Conservation (phyloP, 371 early-diverging fungal genomes). For the Gilbertella persicaria region DNA sequence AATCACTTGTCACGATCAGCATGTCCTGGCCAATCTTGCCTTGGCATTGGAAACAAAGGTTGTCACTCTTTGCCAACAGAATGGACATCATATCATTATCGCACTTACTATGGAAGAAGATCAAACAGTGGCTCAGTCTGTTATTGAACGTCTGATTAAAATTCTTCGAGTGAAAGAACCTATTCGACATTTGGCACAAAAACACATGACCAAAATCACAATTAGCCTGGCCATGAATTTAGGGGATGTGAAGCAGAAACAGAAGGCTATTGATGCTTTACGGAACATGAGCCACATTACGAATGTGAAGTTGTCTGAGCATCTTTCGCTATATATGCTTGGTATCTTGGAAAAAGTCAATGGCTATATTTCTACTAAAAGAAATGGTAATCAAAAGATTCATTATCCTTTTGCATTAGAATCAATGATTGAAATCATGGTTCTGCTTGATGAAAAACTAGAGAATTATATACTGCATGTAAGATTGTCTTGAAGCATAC, state of each 20-base stretch:
- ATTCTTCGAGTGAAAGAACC: background rate
- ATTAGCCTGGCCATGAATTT: constrained; percentile 8
- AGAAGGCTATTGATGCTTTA: background rate
- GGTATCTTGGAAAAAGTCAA: constrained; percentile 11
- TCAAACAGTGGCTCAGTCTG: background rate
- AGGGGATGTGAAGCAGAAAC: background rate
- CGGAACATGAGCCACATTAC: background rate
- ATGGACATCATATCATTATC: background rate
- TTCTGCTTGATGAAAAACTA: background rate
- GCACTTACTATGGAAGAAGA: constrained; percentile 6
- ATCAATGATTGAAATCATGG: constrained; percentile 11
- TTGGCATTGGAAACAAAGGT: background rate
- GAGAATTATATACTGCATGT: constrained; percentile 10
- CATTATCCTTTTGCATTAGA: constrained; percentile 11
- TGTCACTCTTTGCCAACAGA: background rate
- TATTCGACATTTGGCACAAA: background rate
- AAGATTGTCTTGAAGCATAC: no score
- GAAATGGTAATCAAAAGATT: background rate
- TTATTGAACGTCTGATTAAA: background rate
- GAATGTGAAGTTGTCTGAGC: background rate
- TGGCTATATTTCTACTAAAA: constrained; percentile 11
- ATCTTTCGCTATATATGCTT: constrained; percentile 9
- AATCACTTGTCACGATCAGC: background rate
- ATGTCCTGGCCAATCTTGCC: background rate
- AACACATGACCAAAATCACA: constrained; percentile 7